Percentiles rank a stretch among this genome's conserved stretches.
phyloP scores from a whole-genome alignment of 1,284 basidiomycete genomes.

The Malassezia brasiliensis region DNA sequence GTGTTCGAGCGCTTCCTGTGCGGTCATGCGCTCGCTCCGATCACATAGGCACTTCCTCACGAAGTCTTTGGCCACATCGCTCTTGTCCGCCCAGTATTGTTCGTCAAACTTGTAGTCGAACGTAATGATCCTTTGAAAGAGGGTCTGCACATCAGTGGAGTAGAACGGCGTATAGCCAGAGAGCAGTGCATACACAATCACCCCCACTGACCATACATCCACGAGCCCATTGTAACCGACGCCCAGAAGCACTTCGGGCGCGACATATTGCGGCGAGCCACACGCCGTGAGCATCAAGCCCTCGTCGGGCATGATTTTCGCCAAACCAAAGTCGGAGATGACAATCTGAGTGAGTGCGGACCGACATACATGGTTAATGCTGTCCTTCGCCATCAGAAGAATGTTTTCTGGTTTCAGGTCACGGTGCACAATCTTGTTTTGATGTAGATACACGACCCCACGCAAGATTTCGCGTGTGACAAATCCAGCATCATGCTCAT shows the following conservation, averaged over 20 bases:
- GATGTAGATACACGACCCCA: constrained; percentile 43
- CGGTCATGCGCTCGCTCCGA: constrained; percentile 36
- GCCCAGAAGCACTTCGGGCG: constrained; percentile 45
- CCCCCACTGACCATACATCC: constrained; percentile 45
- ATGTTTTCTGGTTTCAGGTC: constrained; percentile 48
- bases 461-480: constrained; percentile 40
- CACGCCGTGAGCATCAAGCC: constrained; percentile 44
- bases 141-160: constrained; percentile 34
- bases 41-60: constrained; percentile 40
- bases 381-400: constrained; percentile 30
- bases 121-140: constrained; percentile 42
- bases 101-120: constrained; percentile 41
- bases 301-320: constrained; percentile 39
- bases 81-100: constrained; percentile 42
- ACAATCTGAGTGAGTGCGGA: constrained; percentile 8
- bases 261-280: constrained; percentile 45
- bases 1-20: constrained; percentile 36
- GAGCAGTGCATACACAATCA: constrained; percentile 45
- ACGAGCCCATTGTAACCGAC: constrained; percentile 40
- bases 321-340: constrained; percentile 47
- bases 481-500: constrained; percentile 42
- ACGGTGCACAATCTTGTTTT: constrained; percentile 42
- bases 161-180: constrained; percentile 48
- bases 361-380: constrained; percentile 24
- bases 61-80: constrained; percentile 42